Conservation (phyloP, 306 rosid species). For the Aeschynomene evenia region DNA sequence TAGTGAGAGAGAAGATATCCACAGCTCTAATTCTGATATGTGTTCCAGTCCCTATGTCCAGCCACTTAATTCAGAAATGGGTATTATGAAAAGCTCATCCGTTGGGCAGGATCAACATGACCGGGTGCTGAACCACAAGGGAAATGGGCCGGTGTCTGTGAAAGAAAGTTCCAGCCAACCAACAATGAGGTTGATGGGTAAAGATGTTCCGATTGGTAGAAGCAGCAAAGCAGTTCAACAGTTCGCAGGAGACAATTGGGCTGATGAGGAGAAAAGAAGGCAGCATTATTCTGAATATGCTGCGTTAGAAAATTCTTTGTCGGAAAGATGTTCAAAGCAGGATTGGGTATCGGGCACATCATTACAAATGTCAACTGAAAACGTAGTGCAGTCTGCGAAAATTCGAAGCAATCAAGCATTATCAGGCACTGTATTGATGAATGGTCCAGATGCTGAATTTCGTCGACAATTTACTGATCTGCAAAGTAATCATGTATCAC, state of each 20-base stretch:
- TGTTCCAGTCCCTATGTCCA: constrained; percentile 38
- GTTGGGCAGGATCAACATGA: constrained; percentile 51
- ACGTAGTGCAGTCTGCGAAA: constrained; percentile 33
- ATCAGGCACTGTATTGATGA: constrained; percentile 35
- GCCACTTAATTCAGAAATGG: constrained; percentile 47
- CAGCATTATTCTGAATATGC: constrained; percentile 43
- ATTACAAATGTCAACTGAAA: constrained; percentile 36
- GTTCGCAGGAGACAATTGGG: constrained; percentile 58
- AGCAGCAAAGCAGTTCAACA: constrained; percentile 61
- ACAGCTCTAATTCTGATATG: constrained; percentile 42
- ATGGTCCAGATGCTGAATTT: constrained; percentile 39
- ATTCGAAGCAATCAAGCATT: constrained; percentile 35
- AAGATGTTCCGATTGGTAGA: constrained; percentile 90
- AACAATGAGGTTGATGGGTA: constrained; percentile 98
- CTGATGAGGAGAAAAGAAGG: constrained; percentile 51
- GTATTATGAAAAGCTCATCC: constrained; percentile 31
- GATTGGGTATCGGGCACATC: constrained; percentile 44
- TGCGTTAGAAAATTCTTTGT: constrained; percentile 35
- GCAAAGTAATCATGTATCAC: constrained; percentile 40
- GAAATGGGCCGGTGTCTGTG: constrained; percentile 34
- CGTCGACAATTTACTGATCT: constrained; percentile 41
- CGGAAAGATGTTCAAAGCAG: constrained; percentile 50
- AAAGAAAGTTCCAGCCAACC: constrained; percentile 64
- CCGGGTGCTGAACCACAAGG: constrained; percentile 42
- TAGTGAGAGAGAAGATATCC: constrained; percentile 50